Evolutionary conservation across 495 filamentous ascomycete species (phyloP).

Genomic region (Jackrogersella minutella): DNA sequence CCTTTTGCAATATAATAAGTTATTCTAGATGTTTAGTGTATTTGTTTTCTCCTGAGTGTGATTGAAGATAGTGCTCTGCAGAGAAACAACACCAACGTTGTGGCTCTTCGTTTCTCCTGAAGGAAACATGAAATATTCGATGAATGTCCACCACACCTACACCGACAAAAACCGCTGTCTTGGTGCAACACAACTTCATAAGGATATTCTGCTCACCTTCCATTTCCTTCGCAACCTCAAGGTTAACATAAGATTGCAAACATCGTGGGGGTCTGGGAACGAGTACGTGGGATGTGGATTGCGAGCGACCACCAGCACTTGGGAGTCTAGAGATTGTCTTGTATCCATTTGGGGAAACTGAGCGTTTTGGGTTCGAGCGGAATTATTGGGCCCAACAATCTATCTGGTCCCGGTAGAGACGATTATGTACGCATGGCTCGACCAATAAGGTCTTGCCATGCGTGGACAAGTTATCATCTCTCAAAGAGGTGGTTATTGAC

Average conservation of each 20-base stretch:
- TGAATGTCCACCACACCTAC: too few species aligned
- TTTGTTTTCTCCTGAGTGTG: not conserved
- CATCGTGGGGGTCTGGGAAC: not conserved
- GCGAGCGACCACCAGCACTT: slow-evolving; percentile 5
- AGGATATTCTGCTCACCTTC: slow-evolving; percentile 6
- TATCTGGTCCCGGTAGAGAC: not conserved
- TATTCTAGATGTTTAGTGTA: not conserved
- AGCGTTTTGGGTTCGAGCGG: not conserved
- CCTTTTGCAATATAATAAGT: not conserved
- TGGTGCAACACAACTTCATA: not conserved
- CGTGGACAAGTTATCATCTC: not conserved
- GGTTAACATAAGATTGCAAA: not conserved
- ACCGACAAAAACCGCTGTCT: not conserved
- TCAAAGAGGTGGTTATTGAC: slow-evolving; percentile 7
- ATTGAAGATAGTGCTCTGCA: too few species aligned
- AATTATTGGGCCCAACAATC: not conserved
- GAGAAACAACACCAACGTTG: too few species aligned
- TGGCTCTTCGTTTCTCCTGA: too few species aligned
- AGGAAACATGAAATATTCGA: too few species aligned
- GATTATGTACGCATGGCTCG: not conserved
- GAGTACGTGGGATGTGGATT: slow-evolving; percentile 1
- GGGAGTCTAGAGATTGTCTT: not conserved
- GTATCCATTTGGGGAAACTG: slow-evolving; percentile 2
- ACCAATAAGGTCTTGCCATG: too few species aligned
- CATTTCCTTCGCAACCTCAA: not conserved